Base-by-base conservation (phyloP, 176 grass and related monocot species). In the Oryza longistaminata region DNA sequence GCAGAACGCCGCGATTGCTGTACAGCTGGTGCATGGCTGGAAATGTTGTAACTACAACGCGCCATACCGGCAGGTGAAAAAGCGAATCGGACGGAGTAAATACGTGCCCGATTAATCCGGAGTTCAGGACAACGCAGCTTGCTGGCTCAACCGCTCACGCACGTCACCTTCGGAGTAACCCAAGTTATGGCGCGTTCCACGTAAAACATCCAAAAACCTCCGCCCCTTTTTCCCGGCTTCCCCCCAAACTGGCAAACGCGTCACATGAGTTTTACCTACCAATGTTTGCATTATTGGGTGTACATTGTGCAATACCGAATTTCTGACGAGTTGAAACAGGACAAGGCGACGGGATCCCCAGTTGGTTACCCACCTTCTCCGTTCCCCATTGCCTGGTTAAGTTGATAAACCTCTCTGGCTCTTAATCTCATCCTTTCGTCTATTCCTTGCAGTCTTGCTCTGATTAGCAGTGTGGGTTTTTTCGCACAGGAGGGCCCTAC, bases 11-110 rank as follows among this genome's bases (percentile, higher is more conserved):
- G 75, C 19, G 66, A 21, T 46, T 68, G 44, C 25, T 25, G 76
- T 4, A 86, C 84, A 90, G 88, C 88, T 90, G 79, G 88, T 40
- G 88, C 79, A 48, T 64, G 42, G 74, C n/a, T 90, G 84, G 79
- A 67, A 67, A 35, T 11, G 71, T 27, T 7, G 62, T 27, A 58
- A 58, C 14, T 19, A 55, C 9, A 35, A 33, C 83, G 44, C 27
- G 74, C 50, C 53, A 34, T 29, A 15, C 39, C 70, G 77, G 70
- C 50, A 46, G 74, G 61, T 83, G 79, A 81, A 68, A 68, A 14
- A n/a, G 27, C 64, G 21, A 35, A 37, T 33, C 49, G 13, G 46
- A 16, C 74, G 60, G 58, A 50, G 35, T 21, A 25, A 76, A 77
- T 25, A 9, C 75, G 26, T 24, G 83, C 73, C 78, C 83, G 61